Conservation (phyloP, 2,329 filamentous ascomycete species). For the Aphanocladium album region DNA sequence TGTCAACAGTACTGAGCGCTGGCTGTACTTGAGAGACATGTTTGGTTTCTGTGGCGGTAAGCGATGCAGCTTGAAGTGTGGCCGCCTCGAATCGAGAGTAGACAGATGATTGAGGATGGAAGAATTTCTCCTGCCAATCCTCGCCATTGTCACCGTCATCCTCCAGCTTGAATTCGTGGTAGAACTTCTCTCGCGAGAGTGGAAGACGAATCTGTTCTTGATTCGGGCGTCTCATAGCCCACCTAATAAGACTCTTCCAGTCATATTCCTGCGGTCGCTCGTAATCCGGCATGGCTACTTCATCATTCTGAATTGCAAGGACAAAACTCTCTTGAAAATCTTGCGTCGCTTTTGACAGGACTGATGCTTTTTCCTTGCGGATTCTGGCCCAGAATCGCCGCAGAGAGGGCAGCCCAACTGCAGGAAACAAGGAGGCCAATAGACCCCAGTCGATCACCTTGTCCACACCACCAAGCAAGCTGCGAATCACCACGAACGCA, state of each 20-base stretch:
- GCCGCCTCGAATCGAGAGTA: constrained; percentile 53
- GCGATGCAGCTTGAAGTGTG: constrained; percentile 43
- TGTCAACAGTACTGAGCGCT: constrained; percentile 27
- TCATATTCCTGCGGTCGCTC: constrained; percentile 61
- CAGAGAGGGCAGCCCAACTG: constrained; percentile 45
- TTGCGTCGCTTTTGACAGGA: constrained; percentile 49
- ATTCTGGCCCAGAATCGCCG: constrained; percentile 51
- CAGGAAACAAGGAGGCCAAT: constrained; percentile 51
- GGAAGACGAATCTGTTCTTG: constrained; percentile 46
- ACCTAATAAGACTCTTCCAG: constrained; percentile 61
- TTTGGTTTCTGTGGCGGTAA: constrained; percentile 15
- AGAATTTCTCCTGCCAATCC: constrained; percentile 55
- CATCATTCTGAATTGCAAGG: constrained; percentile 57
- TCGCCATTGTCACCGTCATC: constrained; percentile 27
- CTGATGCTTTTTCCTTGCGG: constrained; percentile 45
- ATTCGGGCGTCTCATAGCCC: constrained; percentile 53
- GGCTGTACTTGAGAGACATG: neutral
- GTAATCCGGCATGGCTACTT: constrained; percentile 59
- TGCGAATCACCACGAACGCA: constrained; percentile 53
- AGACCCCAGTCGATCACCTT: constrained; percentile 57
- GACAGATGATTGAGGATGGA: constrained; percentile 47
- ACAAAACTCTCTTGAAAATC: constrained; percentile 64
- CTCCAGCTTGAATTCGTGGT: constrained; percentile 37
- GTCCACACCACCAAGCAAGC: constrained; percentile 56
- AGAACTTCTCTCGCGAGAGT: constrained; percentile 38